phyloP scores from a whole-genome alignment of 73 alveolate species.

The Breviolum minutum region DNA sequence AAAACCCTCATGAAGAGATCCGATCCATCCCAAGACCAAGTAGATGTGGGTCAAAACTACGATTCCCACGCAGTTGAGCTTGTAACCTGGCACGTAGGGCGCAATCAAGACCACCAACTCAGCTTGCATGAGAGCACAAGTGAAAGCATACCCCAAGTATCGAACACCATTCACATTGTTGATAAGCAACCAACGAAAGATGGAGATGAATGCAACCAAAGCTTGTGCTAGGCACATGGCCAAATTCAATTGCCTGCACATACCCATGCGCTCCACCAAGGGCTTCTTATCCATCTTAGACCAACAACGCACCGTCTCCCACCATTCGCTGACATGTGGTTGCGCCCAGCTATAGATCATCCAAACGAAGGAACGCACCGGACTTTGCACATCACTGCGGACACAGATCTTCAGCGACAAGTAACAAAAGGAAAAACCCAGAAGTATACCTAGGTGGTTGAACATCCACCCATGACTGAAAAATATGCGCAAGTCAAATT shows the following conservation, averaged over 20 bases:
- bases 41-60: conserved; percentile 25
- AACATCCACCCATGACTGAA: too few relatives aligned
- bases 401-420: conserved; percentile 40
- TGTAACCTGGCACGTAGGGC: conserved; percentile 67
- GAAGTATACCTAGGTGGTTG: too few relatives aligned
- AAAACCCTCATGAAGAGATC: conserved; percentile 36
- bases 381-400: conserved; percentile 9
- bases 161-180: conserved; percentile 72
- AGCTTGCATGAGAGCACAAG: conserved; percentile 68
- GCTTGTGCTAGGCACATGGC: conserved; percentile 80
- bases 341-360: conserved; percentile 4
- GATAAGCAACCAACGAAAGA: conserved; percentile 67
- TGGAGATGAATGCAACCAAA: conserved; percentile 40
- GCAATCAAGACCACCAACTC: conserved; percentile 61
- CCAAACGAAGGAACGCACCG: neutral
- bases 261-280: neutral
- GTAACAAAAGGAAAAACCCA: conserved; percentile 23
- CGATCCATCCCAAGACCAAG: conserved; percentile 62
- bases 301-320: neutral
- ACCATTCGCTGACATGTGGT: conserved; percentile 8
- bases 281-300: conserved; percentile 10
- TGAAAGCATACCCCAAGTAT: conserved; percentile 60
- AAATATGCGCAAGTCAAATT: too few relatives aligned
- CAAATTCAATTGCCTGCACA: conserved; percentile 57
- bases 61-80: conserved; percentile 6